Conservation (phyloP, 129 eudicot species). For the Tagetes erecta region DNA sequence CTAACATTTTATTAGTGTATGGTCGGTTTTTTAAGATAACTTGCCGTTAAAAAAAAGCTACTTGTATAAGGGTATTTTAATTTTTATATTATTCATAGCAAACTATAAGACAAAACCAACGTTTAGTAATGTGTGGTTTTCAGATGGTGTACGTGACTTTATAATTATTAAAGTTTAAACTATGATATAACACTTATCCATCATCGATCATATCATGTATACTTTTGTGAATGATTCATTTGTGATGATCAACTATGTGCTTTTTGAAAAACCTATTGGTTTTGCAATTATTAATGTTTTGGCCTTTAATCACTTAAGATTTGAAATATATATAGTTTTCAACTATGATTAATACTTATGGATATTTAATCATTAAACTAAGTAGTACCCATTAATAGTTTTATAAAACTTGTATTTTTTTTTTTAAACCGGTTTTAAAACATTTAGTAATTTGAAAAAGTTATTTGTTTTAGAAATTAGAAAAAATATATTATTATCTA, state of each 20-base stretch:
- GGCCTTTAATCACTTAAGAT: not conserved
- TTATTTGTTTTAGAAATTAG: too few relatives aligned
- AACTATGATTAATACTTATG: conserved; percentile 1
- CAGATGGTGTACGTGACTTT: not conserved
- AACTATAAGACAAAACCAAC: not conserved
- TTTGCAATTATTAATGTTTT: not conserved
- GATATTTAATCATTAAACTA: not conserved
- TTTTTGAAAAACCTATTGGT: not conserved
- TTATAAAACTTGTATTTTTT: not conserved
- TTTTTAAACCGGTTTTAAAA: too few relatives aligned
- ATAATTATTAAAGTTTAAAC: not conserved
- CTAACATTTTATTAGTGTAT: too few relatives aligned
- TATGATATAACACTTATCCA: conserved; percentile 5
- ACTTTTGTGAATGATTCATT: conserved; percentile 3
- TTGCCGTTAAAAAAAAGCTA: too few relatives aligned
- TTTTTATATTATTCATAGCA: not conserved
- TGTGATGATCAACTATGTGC: not conserved
- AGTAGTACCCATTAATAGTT: not conserved
- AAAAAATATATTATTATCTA: too few relatives aligned
- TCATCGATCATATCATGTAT: not conserved
- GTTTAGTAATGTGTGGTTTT: not conserved
- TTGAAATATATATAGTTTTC: not conserved
- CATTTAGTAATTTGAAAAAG: too few relatives aligned
- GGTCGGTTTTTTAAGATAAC: too few relatives aligned
- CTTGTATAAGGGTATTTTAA: not conserved